Base-by-base conservation (phyloP, 768 basidiomycete species). In the Psilocybe cyanescens region DNA sequence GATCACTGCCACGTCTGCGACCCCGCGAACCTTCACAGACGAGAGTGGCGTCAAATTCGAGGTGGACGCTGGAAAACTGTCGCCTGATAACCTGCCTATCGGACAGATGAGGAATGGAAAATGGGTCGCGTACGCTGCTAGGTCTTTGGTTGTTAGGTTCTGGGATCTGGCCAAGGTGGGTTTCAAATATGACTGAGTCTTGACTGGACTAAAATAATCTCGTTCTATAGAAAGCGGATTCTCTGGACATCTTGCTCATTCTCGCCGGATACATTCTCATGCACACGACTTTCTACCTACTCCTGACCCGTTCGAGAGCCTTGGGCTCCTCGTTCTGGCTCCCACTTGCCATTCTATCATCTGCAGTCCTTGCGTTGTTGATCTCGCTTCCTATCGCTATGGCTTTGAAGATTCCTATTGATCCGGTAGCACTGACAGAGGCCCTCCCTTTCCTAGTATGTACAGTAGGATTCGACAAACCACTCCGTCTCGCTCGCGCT, bases 391-490 rank as follows among this genome's bases (percentile, higher is more conserved):
- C 97, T 12, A 83, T 90, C 55, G 88, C 88, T 7, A 79, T 84
- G 74, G 73, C 83, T 11, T 81, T 98, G 60, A 82, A 83, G 67
- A 94, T 99, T 60, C 90, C 89, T 17, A 89, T 99, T 67, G 96
- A 99, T 73, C 94, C 95, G 1, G 90, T 99, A 56, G 89, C 90
- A 8, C 83, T 99, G 54, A 94, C 93, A 8, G 97, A 99, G 74
- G 97, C 97, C 0, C 84, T 99, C 0, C 97, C 97, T 0, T 99
- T 99, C 87, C 81, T 99, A 51, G 96, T 99, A 37, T 97, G 97
- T 74, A 97, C 95, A 1, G 88, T 99, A 61, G 97, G 97, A 6
- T 99, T 99, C 74, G 97, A 99, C 77, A 99, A 99, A 74, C 97
- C 96, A 0, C 88, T 97, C 49, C 86, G 93, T 6, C 87, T 99